These are phyloP conservation scores for Cinnamomum micranthum DNA, from an alignment of 164 flowering plant genomes.

Conservation along the genomic window DNA sequence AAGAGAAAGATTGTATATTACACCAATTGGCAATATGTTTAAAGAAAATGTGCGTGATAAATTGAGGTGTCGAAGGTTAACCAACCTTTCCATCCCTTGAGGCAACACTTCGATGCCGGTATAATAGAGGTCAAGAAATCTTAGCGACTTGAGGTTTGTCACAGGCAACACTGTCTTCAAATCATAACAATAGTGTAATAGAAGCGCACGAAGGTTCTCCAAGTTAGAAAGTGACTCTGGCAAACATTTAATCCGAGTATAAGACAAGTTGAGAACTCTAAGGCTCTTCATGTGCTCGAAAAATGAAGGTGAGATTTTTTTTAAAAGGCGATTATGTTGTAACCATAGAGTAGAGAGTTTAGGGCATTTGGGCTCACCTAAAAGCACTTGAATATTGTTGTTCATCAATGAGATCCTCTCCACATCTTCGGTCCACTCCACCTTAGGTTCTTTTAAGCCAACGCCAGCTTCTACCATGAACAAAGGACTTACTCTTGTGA, in stretches of 20 bases:
- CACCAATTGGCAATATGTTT: background rate
- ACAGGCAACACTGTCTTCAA: background rate
- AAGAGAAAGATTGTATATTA: background rate
- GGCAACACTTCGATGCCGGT: slow-evolving; percentile 4
- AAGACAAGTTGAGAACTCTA: background rate
- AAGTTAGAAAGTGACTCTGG: background rate
- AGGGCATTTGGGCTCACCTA: background rate
- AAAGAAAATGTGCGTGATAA: background rate
- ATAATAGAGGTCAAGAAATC: background rate
- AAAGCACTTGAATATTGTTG: background rate
- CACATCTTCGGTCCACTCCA: slow-evolving; percentile 1
- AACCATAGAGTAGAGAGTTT: slow-evolving; percentile 2
- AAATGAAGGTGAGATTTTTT: slow-evolving; percentile 12
- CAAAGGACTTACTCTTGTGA: background rate
- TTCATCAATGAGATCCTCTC: slow-evolving; percentile 18
- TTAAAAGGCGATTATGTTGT: background rate
- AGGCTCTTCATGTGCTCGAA: slow-evolving; percentile 1
- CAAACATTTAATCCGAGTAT: background rate
- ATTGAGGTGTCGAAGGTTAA: background rate
- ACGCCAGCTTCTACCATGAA: slow-evolving; percentile 20
- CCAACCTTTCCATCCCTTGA: slow-evolving; percentile 1
- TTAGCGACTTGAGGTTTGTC: background rate
- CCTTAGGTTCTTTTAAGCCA: slow-evolving; percentile 10
- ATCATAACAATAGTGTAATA: background rate
- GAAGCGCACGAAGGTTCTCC: background rate